Conservation (phyloP, 805 yeast species). For the Candida ficus region DNA sequence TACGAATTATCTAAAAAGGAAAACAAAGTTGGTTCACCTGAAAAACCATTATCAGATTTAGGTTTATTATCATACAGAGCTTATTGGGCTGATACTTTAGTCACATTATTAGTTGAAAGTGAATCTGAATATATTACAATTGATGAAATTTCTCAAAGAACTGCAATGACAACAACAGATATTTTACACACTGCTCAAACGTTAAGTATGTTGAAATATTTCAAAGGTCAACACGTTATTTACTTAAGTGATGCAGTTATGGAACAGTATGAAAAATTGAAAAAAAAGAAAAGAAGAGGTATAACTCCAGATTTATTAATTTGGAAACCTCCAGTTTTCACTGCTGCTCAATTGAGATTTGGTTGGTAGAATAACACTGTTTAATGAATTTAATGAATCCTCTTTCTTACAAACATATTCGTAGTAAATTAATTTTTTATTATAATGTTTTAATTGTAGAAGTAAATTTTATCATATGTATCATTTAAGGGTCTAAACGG, state of each 20-base stretch:
- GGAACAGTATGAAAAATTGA: constrained; percentile 64
- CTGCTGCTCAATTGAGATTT: constrained; percentile 92
- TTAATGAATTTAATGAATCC: too few relatives aligned
- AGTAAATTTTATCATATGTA: too few relatives aligned
- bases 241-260: constrained; percentile 79
- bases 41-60: constrained; percentile 91
- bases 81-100: constrained; percentile 90
- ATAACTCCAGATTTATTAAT: constrained; percentile 65
- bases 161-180: constrained; percentile 96
- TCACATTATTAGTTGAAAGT: constrained; percentile 62
- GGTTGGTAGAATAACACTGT: constrained; percentile 60
- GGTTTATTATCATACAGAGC: constrained; percentile 93
- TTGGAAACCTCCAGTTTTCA: constrained; percentile 94
- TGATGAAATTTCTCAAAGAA: constrained; percentile 80
- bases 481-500: too few relatives aligned
- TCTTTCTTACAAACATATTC: too few relatives aligned
- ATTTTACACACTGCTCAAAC: constrained; percentile 91
- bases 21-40: constrained; percentile 92
- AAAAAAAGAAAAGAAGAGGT: constrained; percentile 65
- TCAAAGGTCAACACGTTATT: constrained; percentile 92
- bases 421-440: too few relatives aligned
- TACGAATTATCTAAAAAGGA: constrained; percentile 87
- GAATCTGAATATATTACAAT: constrained; percentile 57
- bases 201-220: constrained; percentile 81
- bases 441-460: too few relatives aligned